Percentiles rank a stretch among this genome's conserved stretches.
Evolutionary conservation across 192 early-diverging fungal species (phyloP).

Genomic region (Radiomyces spectabilis): DNA sequence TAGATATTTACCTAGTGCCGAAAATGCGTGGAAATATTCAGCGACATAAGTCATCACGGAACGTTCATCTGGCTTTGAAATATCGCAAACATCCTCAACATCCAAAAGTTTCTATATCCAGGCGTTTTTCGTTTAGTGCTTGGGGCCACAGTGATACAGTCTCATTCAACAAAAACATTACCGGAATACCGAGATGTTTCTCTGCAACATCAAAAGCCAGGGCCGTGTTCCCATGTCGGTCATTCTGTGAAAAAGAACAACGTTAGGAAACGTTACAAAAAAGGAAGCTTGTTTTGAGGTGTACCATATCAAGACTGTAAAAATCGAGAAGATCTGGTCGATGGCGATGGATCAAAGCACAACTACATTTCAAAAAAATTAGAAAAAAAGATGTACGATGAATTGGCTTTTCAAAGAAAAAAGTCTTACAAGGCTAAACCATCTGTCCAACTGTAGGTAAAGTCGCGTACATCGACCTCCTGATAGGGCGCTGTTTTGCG

Average conservation of each 20-base stretch:
- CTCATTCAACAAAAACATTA: conserved; percentile 21
- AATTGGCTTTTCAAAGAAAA: too few relatives aligned
- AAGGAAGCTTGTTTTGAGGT: neutral
- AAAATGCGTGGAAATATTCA: conserved; percentile 97
- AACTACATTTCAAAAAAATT: conserved; percentile 35
- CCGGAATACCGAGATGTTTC: conserved; percentile 78
- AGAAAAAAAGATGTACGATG: too few relatives aligned
- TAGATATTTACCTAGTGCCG: conserved; percentile 59
- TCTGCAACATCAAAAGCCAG: conserved; percentile 95
- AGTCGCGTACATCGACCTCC: conserved; percentile 85
- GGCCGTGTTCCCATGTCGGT: conserved; percentile 80
- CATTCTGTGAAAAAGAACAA: too few relatives aligned
- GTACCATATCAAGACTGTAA: conserved; percentile 75
- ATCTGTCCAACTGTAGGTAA: conserved; percentile 90
- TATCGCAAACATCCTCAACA: conserved; percentile 94
- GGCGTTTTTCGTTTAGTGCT: too few relatives aligned
- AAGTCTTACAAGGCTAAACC: conserved; percentile 81
- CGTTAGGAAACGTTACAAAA: neutral
- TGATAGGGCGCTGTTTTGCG: conserved; percentile 85
- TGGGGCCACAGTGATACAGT: too few relatives aligned
- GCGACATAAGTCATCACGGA: conserved; percentile 99
- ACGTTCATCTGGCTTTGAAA: conserved; percentile 88
- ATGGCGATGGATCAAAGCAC: conserved; percentile 94
- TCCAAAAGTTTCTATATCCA: conserved; percentile 68
- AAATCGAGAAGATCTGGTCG: conserved; percentile 93